phyloP scores from a whole-genome alignment of 75 land plant genomes.

The Pinus tabuliformis region DNA sequence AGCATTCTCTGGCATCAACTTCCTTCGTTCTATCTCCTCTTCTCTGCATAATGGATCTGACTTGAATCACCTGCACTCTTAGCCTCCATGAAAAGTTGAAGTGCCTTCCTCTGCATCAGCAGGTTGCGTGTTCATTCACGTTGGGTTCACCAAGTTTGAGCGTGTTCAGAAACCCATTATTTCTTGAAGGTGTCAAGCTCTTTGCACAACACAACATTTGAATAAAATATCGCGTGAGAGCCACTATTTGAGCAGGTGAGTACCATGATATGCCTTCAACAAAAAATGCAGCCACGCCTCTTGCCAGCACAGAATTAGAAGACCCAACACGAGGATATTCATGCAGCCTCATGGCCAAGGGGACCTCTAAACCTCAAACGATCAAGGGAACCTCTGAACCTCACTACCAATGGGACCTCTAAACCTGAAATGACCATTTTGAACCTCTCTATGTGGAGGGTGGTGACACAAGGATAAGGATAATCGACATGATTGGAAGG shows the following conservation, averaged over 20 bases:
- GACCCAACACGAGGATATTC: too few relatives aligned
- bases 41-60: neutral
- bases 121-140: too few relatives aligned
- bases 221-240: slow-evolving; percentile 64
- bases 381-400: too few relatives aligned
- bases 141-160: slow-evolving; percentile 24
- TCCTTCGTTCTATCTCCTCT: slow-evolving; percentile 42
- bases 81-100: neutral
- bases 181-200: slow-evolving; percentile 82
- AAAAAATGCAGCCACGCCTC: slow-evolving; percentile 81
- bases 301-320: slow-evolving; percentile 78
- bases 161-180: slow-evolving; percentile 90
- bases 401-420: too few relatives aligned
- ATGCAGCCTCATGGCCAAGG: too few relatives aligned
- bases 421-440: too few relatives aligned
- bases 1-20: too few relatives aligned
- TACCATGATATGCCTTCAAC: slow-evolving; percentile 70
- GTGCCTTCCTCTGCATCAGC: slow-evolving; percentile 24
- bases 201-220: slow-evolving; percentile 71
- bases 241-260: slow-evolving; percentile 44
- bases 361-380: too few relatives aligned
- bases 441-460: too few relatives aligned
- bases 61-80: neutral
- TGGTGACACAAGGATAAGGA: too few relatives aligned
- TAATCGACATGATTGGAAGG: too few relatives aligned